Evolutionary conservation across 768 basidiomycete species (phyloP).

Genomic region (Mycena latifolia): DNA sequence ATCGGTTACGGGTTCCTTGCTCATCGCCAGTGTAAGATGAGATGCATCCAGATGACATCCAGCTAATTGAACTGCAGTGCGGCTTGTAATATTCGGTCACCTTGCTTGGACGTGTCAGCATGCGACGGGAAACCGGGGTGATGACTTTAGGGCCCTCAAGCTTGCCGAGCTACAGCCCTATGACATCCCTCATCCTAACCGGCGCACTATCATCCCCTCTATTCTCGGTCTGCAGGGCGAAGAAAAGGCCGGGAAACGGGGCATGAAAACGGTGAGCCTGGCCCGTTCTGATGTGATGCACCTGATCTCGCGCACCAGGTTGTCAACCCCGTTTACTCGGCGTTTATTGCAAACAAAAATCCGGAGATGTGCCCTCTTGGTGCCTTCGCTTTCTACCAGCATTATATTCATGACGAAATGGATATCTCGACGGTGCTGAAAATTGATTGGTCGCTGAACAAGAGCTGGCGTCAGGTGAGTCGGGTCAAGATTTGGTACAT

Average conservation of each 20-base stretch:
- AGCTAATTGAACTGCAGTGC: conserved; percentile 29
- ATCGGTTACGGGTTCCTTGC: neutral
- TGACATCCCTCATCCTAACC: conserved; percentile 40
- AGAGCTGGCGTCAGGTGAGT: neutral
- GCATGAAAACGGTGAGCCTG: conserved; percentile 40
- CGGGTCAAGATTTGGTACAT: accelerated
- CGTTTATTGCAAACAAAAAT: conserved; percentile 6
- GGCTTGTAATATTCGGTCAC: conserved; percentile 40
- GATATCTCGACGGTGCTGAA: neutral
- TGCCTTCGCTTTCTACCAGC: conserved; percentile 9
- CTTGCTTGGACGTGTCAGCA: conserved; percentile 45
- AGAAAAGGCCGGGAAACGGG: conserved; percentile 41
- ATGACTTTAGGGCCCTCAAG: conserved; percentile 43
- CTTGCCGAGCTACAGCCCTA: conserved; percentile 45
- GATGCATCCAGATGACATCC: too few relatives aligned
- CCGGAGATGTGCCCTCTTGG: conserved; percentile 22
- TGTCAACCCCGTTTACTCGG: conserved; percentile 15
- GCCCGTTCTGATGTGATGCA: neutral
- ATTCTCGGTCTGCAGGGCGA: conserved; percentile 45
- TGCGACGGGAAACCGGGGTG: conserved; percentile 47
- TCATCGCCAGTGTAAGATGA: neutral
- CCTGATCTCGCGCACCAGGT: conserved; percentile 2
- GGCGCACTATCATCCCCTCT: conserved; percentile 34
- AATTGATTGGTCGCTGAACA: conserved; percentile 3
- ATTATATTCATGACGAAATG: conserved; percentile 8